Base-by-base conservation (phyloP, 345 rosid genomes). In the Microcos paniculata region DNA sequence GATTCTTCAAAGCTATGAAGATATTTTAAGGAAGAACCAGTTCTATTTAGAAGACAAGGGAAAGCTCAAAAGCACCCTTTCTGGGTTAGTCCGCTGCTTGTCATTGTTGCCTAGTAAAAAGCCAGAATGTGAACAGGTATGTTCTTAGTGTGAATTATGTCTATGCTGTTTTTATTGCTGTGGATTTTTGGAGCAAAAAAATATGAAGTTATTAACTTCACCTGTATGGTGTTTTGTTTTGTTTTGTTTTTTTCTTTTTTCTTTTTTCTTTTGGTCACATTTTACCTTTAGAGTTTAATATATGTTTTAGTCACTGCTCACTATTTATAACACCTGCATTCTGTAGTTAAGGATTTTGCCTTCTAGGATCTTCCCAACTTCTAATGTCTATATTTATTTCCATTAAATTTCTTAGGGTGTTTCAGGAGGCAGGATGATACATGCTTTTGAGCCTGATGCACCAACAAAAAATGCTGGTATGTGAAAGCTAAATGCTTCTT, bases 1-100 rank as follows among this genome's bases (percentile, higher is more conserved):
- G 99, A 82, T 96, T 84, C 91, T 96, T 62, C 91, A 88, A 81
- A 89, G 85, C 82, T 96, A 88, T 86, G 89, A 86, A 67, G 88
- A 87, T 82, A 84, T 93, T 64, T 81, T 96, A 71, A 84, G 74
- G 82, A 87, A 88, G 46, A 88, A 85, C 73, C 94, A 87, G 71
- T 88, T 88, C 59, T 82, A 87, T 80, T 82, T 86, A 70, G 88
- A 91, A 83, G 96, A 92, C 56, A 93, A 87, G 81, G 85, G 86
- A 77, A 88, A 88, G 83, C 89, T 93, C 38, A 93, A 81, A 74
- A 86, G 72, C 79, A 87, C 85, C 62, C 90, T 96, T 80, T 84
- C 86, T 70, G 96, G 98, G n/a, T 79, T 96, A 74, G 81, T 82
- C 24, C 88, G 77, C 74, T 96, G 98, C 86, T 82, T 96, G 75